Percentiles rank a stretch among this genome's conserved stretches.
phyloP scores from a whole-genome alignment of 371 early-diverging fungal species.

The Rhizopus sp. region DNA sequence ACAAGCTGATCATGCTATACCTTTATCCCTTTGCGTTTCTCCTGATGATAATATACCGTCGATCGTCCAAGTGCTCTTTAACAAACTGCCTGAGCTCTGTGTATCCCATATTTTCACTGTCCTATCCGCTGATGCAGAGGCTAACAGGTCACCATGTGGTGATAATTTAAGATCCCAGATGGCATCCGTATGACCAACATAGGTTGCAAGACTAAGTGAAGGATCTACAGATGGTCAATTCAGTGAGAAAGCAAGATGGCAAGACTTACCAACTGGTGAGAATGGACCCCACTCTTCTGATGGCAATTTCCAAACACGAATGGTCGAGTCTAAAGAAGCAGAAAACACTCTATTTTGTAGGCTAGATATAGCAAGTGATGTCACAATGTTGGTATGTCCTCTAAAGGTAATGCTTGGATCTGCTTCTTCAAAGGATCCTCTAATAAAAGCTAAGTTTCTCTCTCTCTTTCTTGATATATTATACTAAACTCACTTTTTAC shows the following conservation, averaged over 20 bases:
- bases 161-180: slow-evolving; percentile 86
- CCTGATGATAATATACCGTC: slow-evolving; percentile 30
- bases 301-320: slow-evolving; percentile 79
- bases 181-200: slow-evolving; percentile 81
- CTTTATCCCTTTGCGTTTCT: slow-evolving; percentile 1
- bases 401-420: slow-evolving; percentile 80
- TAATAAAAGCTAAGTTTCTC: slow-evolving; percentile 1
- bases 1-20: background rate
- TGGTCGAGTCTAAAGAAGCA: slow-evolving; percentile 74
- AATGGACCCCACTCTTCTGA: slow-evolving; percentile 54
- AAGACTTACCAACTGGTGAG: slow-evolving; percentile 55
- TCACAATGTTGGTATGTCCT: slow-evolving; percentile 77
- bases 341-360: slow-evolving; percentile 68
- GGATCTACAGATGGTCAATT: slow-evolving; percentile 42
- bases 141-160: slow-evolving; percentile 57
- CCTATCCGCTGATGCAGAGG: slow-evolving; percentile 82
- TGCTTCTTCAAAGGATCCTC: slow-evolving; percentile 52
- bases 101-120: slow-evolving; percentile 85
- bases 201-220: slow-evolving; percentile 57
- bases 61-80: slow-evolving; percentile 56
- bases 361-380: slow-evolving; percentile 65
- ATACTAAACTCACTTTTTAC: slow-evolving; percentile 35
- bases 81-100: slow-evolving; percentile 38
- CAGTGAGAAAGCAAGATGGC: background rate
- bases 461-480: slow-evolving; percentile 32